A percentile compares a stretch with the other conserved stretches of the same genome.
These are phyloP conservation scores for Talaromyces rugulosus DNA, from an alignment of 2,329 filamentous ascomycete genomes.

Conservation along the genomic window DNA sequence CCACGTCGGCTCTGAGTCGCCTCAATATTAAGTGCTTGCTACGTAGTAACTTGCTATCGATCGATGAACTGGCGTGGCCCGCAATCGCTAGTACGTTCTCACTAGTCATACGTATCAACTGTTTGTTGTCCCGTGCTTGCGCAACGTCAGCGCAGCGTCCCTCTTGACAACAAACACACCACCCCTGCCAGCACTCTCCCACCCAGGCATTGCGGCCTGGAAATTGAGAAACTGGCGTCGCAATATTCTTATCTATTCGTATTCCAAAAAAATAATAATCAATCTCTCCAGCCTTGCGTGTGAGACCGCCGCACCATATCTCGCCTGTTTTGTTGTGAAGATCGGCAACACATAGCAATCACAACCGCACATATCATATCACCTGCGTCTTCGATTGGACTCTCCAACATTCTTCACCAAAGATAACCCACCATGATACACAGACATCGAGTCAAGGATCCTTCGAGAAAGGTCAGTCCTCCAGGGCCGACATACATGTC, in stretches of 20 bases:
- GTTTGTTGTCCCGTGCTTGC: not conserved
- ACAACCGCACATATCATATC: not conserved
- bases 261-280: not conserved
- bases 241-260: not conserved
- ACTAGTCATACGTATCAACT: not conserved
- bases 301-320: not conserved
- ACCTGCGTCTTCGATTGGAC: constrained; percentile 1
- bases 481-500: constrained; percentile 45
- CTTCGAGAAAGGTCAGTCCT: constrained; percentile 43
- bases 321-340: not conserved
- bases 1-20: not conserved
- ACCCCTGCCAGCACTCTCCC: not conserved
- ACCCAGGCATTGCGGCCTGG: not conserved
- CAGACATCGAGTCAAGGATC: constrained; percentile 31
- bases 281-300: not conserved
- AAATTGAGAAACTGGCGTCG: not conserved
- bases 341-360: not conserved
- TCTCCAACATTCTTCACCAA: constrained; percentile 4
- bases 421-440: constrained; percentile 29
- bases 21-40: not conserved
- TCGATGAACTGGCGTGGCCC: not conserved
- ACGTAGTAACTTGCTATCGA: not conserved
- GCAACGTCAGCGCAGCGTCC: not conserved
- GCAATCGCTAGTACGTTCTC: no score
- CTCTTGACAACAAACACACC: not conserved